Base-by-base conservation (phyloP, 2,329 filamentous ascomycete genomes). In the Tolypocladium ovalisporum region DNA sequence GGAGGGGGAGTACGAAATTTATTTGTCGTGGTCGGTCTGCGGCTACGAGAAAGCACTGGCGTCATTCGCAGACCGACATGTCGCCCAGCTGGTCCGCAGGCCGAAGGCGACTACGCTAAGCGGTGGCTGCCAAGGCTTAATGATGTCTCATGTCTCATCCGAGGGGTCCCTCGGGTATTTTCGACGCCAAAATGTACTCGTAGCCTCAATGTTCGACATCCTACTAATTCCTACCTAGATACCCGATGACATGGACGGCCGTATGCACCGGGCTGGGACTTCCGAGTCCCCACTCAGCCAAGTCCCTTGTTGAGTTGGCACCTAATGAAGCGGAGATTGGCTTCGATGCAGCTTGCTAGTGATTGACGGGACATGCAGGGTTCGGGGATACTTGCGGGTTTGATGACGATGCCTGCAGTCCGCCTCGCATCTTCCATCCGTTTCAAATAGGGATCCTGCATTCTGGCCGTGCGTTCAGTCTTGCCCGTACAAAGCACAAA, bases 21-120 rank as follows among this genome's bases (percentile, higher is more conserved):
- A 60, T 62, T 62, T 44, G 54, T 55, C 51, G 37, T 35, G 61
- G 36, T 62, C 60, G 57, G 56, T 57, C 55, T 54, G 57, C 53
- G 55, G 51, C 55, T 52, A 56, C 51, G 39, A 36, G 9, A 52
- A 56, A 58, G 32, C 56, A 36, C 56, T 57, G 56, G 56, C 56
- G 56, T 57, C 56, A 57, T 57, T 49, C 34, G 15, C 44, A 56
- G 40, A 47, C 42, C 40, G 22, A 44, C 22, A 34, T 12, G 40
- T 3, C n/a, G n/a, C n/a, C n/a, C 40, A 47, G 42, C 22, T 47
- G 42, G 29, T 29, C 36, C 42, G 37, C 8, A 17, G 24, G 29
- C 52, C 8, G 27, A 27, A 39, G 3, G 27, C 24, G 17, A 29
- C 36, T 29, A 9, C 22, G 22, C 15, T 32, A n/a, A 13, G 19